A percentile compares a stretch with the other conserved stretches of the same genome.
Evolutionary conservation across 495 filamentous ascomycete genomes (phyloP).

Genomic region (Articulospora tetracladia): DNA sequence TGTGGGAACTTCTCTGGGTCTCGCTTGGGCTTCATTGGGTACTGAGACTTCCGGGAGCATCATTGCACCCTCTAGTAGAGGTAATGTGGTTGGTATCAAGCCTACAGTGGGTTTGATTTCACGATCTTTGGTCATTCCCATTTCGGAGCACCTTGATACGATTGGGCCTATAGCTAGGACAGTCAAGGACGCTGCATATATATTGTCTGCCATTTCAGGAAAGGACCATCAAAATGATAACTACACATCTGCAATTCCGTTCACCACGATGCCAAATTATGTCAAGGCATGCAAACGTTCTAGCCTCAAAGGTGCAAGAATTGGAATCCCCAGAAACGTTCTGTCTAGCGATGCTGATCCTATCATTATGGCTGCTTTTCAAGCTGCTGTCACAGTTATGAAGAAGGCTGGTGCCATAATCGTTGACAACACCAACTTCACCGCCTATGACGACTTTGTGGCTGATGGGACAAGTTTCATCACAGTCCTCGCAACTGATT

Average conservation of each 20-base stretch:
- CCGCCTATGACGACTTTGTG: conserved; percentile 15
- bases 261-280: conserved; percentile 39
- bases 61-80: conserved; percentile 33
- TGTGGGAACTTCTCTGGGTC: conserved; percentile 41
- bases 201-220: conserved; percentile 60
- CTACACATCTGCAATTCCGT: conserved; percentile 40
- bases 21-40: conserved; percentile 38
- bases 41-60: conserved; percentile 46
- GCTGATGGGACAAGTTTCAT: conserved; percentile 16
- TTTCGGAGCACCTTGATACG: conserved; percentile 60
- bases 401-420: conserved; percentile 36
- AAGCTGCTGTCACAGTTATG: conserved; percentile 29
- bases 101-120: conserved; percentile 68
- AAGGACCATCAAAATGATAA: conserved; percentile 43
- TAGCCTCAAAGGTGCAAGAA: conserved; percentile 31
- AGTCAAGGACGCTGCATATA: conserved; percentile 62
- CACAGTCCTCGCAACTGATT: conserved; percentile 42
- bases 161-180: conserved; percentile 52
- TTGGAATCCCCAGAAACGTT: conserved; percentile 42
- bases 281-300: conserved; percentile 31
- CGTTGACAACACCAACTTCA: conserved; percentile 32
- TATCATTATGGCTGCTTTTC: conserved; percentile 31
- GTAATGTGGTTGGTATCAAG: conserved; percentile 53
- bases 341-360: conserved; percentile 21
- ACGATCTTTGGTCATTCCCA: conserved; percentile 56